Base-by-base conservation (phyloP, 2,329 filamentous ascomycete species). In the Phaeophleospora eucalypticola region DNA sequence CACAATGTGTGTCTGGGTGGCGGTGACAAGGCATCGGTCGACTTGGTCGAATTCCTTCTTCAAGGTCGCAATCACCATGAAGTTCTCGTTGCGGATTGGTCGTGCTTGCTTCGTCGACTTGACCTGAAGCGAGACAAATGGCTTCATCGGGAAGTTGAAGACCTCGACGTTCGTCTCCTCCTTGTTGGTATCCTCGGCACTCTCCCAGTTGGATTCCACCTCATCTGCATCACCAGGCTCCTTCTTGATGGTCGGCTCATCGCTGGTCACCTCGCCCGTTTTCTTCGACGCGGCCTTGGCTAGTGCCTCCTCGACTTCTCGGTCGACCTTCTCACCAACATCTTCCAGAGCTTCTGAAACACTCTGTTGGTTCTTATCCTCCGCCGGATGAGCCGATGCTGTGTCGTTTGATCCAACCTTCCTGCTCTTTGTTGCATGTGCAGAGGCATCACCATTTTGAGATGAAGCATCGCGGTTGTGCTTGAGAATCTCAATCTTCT, bases 1-100 rank as follows among this genome's bases (percentile, higher is more conserved):
- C 4, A 88, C 84, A 68, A 98, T 97, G 71, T 93, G 95, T 50
- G 85, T 86, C 63, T 88, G 84, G 19, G 89, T 91, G 15, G 91
- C 90, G 4, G 90, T 86, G 41, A 91, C 91, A 24, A 98, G 78
- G 53, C 90, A 94, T 56, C 94, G 87, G 65, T 98, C 93, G 52
- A 96, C 84, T 71, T 97, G 93, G 63, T 98, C 93, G 61, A 97
- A 97, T 4, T 95, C 89, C 72, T 97, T 97, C 77, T 95, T 95
- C 54, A 97, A 77, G 48, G 89, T 82, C 42, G 93, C 91, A 64
- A 98, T 93, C 59, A 95, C 89, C 75, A 95, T 87, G 59, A 95
- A 83, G 36, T 84, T 80, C 56, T 91, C 86, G 47, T 88, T 82
- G 32, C 85, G 83, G 66, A 97, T 84, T 3, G 84, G 77, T 69